Evolutionary conservation across 2,329 filamentous ascomycete species (phyloP), one percentile per base, ranked within the genome.

Genomic region (Paraconiothyrium sp.): DNA sequence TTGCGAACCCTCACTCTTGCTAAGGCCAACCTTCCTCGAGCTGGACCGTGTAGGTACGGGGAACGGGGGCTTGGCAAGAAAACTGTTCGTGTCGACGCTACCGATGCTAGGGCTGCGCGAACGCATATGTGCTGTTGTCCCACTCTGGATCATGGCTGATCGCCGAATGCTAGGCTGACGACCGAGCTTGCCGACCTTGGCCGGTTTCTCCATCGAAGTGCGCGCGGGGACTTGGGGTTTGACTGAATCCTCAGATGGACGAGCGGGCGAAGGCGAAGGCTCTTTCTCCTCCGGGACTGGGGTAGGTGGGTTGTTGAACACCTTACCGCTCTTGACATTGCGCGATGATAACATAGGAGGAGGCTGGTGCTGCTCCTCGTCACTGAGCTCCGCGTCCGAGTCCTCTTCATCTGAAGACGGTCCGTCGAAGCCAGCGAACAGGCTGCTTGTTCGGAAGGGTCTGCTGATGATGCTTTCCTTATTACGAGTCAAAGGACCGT

Each of bases 41-140:
- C 94, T 98, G 34, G 92, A 92, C 59, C 95, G 86, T 3, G 90
- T 90, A 0, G 95, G 95, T 7, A 99, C 97, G 0, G 95, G 94
- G 82, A 97, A 97, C 0, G 95, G 95, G 32, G 95, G 94, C 56
- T 80, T 76, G 16, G 77, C 72, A 27, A 72, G 66, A 61, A 78
- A 77, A 56, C 77, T 79, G 39, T 77, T 78, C 11, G 76, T 76
- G 13, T 67, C 83, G 81, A 58, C 82, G 62, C 88, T 92, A 54
- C 82, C 84, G 57, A 88, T 79, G 75, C 85, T 92, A 51, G 90
- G 89, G 72, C 88, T 93, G 62, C 87, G 82, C 10, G 89, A 84
- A 39, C 88, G 86, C 50, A 84, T 85, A 67, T 94, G 92, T 11
- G 88, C 89, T 30, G 86, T 87, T 56, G 92, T 90, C 20, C 92